Percentiles rank a stretch among this genome's conserved stretches.
phyloP scores from a whole-genome alignment of 2,329 filamentous ascomycete species.

The Aspergillus neoniger region DNA sequence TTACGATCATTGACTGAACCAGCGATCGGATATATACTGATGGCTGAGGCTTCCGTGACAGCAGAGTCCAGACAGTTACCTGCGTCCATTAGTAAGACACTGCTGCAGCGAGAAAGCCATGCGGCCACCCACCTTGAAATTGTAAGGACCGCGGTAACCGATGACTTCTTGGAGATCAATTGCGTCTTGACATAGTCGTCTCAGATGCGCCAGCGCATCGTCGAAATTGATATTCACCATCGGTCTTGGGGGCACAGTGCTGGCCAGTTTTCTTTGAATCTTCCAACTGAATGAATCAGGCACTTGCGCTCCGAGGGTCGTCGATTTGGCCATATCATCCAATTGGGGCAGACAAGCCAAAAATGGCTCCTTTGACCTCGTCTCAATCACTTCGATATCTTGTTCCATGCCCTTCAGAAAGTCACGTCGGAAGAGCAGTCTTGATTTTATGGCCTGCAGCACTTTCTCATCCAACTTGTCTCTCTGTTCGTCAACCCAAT shows the following conservation, averaged over 20 bases:
- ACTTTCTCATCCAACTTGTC: constrained; percentile 38
- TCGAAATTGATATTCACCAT: constrained; percentile 76
- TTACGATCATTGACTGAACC: constrained; percentile 73
- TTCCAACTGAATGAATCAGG: constrained; percentile 85
- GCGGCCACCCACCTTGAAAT: constrained; percentile 59
- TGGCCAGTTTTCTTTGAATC: constrained; percentile 86
- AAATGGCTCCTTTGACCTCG: constrained; percentile 32
- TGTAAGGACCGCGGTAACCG: constrained; percentile 67
- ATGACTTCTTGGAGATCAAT: constrained; percentile 68
- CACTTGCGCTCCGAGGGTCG: constrained; percentile 64
- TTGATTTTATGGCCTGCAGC: constrained; percentile 60
- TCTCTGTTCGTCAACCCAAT: constrained; percentile 48
- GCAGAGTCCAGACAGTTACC: constrained; percentile 74
- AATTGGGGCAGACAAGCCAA: constrained; percentile 48
- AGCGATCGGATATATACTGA: constrained; percentile 80
- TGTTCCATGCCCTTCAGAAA: constrained; percentile 46
- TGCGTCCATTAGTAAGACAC: constrained; percentile 33
- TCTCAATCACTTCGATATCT: constrained; percentile 35
- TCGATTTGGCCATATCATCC: constrained; percentile 59
- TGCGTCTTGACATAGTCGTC: constrained; percentile 71
- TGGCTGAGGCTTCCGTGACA: constrained; percentile 78
- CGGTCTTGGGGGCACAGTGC: constrained; percentile 87
- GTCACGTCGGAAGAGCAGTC: constrained; percentile 66
- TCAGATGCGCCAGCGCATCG: constrained; percentile 70
- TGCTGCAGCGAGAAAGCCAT: neutral